These are phyloP conservation scores for Mycena rosella DNA, from an alignment of 768 basidiomycete genomes.

Conservation along the genomic window DNA sequence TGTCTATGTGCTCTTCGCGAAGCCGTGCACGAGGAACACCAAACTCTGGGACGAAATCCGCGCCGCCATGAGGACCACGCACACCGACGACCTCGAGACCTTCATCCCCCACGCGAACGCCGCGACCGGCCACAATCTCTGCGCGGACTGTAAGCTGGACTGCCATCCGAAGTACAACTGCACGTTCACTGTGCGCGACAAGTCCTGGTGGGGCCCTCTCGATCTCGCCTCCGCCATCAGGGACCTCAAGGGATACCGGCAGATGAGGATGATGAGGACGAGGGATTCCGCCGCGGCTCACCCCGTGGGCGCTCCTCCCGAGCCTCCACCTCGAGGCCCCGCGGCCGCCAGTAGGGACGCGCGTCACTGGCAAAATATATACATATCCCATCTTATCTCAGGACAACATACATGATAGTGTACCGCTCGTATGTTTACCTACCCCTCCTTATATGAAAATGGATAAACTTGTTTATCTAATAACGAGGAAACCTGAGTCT, in stretches of 20 bases:
- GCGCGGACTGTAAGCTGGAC: slow-evolving; percentile 19
- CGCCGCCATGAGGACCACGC: neutral
- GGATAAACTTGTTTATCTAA: neutral
- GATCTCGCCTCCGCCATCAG: neutral
- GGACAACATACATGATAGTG: neutral
- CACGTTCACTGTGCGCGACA: slow-evolving; percentile 9
- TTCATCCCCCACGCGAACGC: slow-evolving; percentile 14
- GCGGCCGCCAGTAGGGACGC: no score
- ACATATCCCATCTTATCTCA: neutral
- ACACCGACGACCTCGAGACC: slow-evolving; percentile 16
- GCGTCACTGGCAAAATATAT: neutral
- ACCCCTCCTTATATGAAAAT: neutral
- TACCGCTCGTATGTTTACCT: neutral
- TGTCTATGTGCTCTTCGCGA: slow-evolving; percentile 5
- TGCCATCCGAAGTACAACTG: slow-evolving; percentile 21
- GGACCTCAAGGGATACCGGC: neutral
- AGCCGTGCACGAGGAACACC: slow-evolving; percentile 5
- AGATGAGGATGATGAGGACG: neutral
- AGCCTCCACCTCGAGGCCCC: neutral
- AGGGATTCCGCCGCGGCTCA: neutral
- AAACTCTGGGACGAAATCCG: slow-evolving; percentile 8
- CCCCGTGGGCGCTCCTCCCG: neutral
- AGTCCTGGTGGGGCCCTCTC: slow-evolving; percentile 8
- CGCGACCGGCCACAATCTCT: neutral
- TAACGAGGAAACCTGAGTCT: slow-evolving; percentile 8